Base-by-base conservation (phyloP, 164 flowering plant genomes). In the Euptelea pleiosperma region DNA sequence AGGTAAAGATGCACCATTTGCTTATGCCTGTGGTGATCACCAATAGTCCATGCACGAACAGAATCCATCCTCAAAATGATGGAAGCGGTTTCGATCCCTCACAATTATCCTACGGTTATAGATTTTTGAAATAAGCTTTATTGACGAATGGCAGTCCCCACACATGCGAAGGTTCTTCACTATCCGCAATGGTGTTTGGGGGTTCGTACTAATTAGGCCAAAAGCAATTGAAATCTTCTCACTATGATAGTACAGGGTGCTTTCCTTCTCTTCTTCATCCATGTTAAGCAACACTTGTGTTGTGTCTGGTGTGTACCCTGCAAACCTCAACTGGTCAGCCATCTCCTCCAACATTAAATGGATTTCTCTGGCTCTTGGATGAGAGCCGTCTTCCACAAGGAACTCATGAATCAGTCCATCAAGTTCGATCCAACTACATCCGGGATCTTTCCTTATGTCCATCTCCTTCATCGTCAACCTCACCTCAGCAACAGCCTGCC, bases 401-500 rank as follows among this genome's bases (percentile, higher is more conserved):
- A 85, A 85, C 62, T 82, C 83, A 51, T 81, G 80, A 60, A 80
- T 64, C 15, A 37, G 61, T 25, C 84, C 86, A 61, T 85, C 76
- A 30, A 82, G 57, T 53, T 74, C 84, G 50, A 83, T 76, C 87
- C 80, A 81, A 62, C 87, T 82, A 62, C 83, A 77, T 2, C 85
- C 87, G 5, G 87, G 85, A 25, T 80, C 79, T 68, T 85, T 85
- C 69, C 75, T 74, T 26, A 82, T 63, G 45, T 73, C 76, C 75
- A 67, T 66, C 41, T 74, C 70, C 68, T 76, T 85, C 85, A 85
- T 82, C 70, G 15, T 67, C 57, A 75, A 57, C 63, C 91, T 77
- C 55, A 79, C 70, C 39, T 70, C 58, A 5, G 79, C 64, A 59
- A 80, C 85, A 24, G 45, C 78, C 9, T 75, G 80, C 85, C 87